Base-by-base conservation (phyloP, 2,329 filamentous ascomycete genomes). In the Aspergillus fumigatus region DNA sequence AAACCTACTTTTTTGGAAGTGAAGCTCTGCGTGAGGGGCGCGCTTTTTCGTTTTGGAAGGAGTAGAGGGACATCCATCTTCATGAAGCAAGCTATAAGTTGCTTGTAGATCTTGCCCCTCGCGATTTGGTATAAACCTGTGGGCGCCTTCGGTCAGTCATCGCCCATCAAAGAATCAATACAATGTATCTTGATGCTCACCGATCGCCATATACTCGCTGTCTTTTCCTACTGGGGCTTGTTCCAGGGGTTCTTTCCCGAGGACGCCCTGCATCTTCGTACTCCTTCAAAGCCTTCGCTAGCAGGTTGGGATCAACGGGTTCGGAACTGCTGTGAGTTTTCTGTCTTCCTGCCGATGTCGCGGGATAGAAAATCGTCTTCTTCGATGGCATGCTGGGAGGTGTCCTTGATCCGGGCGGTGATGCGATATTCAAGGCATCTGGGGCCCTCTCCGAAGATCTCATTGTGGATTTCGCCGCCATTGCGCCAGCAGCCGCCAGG, bases 21-120 rank as follows among this genome's bases (percentile, higher is more conserved):
- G 89, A 60, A 97, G 83, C 73, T 97, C 94, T 52, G 90, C 90
- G 70, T 96, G 89, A 9, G 91, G 90, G 23, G 88, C 88, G 47
- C 92, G 88, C 77, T 89, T 92, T 76, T 90, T 91, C 57, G 88
- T 84, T 70, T 87, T 90, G 3, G 92, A 93, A 1, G 93, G 91
- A 1, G 92, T 96, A 11, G 93, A 89, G 21, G 94, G 94, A 21
- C 93, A 97, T 41, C 89, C 92, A 71, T 96, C 92, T 60, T 97
- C 93, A 69, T 96, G 90, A 27, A 97, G 81, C 54, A 97, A 79
- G 70, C 87, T 96, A 75, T 94, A 97, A 73, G 92, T 95, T 53
- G 93, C 92, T 71, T 93, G 89, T 25, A 97, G 80, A 74, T 99
- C 94, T 73, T 96, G 92, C 5, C 93, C 94, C 62, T 92, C 88